Conservation (phyloP, 2,329 filamentous ascomycete genomes). For the Basipetospora chlamydospora region DNA sequence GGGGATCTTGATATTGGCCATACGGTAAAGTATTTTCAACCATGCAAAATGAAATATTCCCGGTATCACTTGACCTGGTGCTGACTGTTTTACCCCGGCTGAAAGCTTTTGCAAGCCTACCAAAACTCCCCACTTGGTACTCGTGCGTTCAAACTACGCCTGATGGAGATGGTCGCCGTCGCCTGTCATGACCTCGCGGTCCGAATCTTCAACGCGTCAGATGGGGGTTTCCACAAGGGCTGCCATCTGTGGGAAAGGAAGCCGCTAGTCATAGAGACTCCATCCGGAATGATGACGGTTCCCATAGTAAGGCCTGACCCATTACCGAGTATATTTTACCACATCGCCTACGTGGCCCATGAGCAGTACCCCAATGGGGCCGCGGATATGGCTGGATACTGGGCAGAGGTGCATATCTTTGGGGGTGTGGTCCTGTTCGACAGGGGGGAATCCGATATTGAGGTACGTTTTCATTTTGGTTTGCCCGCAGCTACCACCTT, state of each 20-base stretch:
- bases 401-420: conserved; percentile 15
- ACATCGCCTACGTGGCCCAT: conserved; percentile 10
- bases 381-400: conserved; percentile 11
- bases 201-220: neutral
- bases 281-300: neutral
- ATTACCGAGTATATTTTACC: neutral
- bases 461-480: too few species aligned
- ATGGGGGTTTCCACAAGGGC: neutral
- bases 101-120: too few species aligned
- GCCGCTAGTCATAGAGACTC: neutral
- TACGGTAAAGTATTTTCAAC: neutral
- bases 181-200: neutral
- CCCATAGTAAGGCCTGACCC: neutral
- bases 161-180: neutral
- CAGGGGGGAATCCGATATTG: too few species aligned
- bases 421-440: conserved; percentile 17
- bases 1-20: neutral
- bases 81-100: too few species aligned
- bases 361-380: conserved; percentile 13
- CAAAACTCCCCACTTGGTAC: too few species aligned
- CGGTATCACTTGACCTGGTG: too few species aligned
- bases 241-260: neutral
- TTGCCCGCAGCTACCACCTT: too few species aligned
- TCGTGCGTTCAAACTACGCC: too few species aligned
- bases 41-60: too few species aligned